A percentile compares a stretch with the other conserved stretches of the same genome.
phyloP scores from a whole-genome alignment of 2,329 filamentous ascomycete species.

The Monilinia fructigena region DNA sequence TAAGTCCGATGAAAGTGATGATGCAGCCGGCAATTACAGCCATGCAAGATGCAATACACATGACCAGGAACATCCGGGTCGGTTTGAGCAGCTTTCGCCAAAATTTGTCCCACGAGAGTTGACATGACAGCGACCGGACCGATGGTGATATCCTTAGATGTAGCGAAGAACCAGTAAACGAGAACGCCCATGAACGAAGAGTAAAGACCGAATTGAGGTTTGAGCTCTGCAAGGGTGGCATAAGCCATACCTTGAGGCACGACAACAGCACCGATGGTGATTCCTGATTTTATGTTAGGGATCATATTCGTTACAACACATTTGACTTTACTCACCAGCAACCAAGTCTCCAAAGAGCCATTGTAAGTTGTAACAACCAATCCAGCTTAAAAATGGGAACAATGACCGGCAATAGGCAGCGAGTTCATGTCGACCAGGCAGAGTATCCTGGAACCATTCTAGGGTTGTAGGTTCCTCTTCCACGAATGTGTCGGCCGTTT shows the following conservation, averaged over 20 bases:
- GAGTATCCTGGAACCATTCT: constrained; percentile 68
- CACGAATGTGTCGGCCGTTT: constrained; percentile 73
- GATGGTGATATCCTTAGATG: constrained; percentile 97
- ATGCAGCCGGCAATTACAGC: constrained; percentile 76
- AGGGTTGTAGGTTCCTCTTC: constrained; percentile 74
- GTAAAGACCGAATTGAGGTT: constrained; percentile 81
- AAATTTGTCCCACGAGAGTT: constrained; percentile 80
- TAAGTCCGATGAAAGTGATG: constrained; percentile 73
- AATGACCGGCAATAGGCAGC: constrained; percentile 64
- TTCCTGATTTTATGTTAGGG: constrained; percentile 45
- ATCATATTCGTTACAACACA: not conserved
- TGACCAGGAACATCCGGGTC: constrained; percentile 60
- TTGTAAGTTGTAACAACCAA: constrained; percentile 79
- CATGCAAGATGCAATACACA: constrained; percentile 73
- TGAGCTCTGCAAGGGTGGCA: constrained; percentile 76
- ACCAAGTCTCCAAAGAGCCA: constrained; percentile 90
- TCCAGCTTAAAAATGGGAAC: constrained; percentile 91
- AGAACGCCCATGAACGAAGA: constrained; percentile 95
- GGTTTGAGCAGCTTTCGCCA: constrained; percentile 58
- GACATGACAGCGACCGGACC: constrained; percentile 97
- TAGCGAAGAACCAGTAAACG: constrained; percentile 97
- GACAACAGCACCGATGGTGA: constrained; percentile 72
- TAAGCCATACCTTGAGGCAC: constrained; percentile 99
- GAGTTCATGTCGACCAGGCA: constrained; percentile 58
- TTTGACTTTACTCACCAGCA: constrained; percentile 59